phyloP scores from a whole-genome alignment of 306 rosid species.

The Acmispon strigosus region DNA sequence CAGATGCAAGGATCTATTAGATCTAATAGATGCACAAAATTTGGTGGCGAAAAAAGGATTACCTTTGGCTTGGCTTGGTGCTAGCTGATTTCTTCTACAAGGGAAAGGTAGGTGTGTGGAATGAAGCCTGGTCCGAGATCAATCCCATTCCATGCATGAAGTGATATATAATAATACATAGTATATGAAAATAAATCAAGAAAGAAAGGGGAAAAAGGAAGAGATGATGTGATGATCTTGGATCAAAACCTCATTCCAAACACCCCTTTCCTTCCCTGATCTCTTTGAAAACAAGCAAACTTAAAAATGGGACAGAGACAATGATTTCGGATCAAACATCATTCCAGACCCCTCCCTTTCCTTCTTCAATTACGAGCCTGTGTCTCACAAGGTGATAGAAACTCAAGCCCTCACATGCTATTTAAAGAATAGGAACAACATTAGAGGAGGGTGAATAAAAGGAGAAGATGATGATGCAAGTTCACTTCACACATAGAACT shows the following conservation, averaged over 20 bases:
- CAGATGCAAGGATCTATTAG: background rate
- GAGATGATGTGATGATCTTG: constrained; percentile 31
- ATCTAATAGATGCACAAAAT: background rate
- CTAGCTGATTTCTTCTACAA: background rate
- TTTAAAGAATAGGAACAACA: no score
- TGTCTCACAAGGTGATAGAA: no score
- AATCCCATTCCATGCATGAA: constrained; percentile 8
- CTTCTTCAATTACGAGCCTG: background rate
- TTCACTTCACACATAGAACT: background rate
- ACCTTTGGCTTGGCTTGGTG: constrained; percentile 13
- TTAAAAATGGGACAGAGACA: background rate
- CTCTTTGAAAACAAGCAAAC: constrained; percentile 5
- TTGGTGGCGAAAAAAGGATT: background rate
- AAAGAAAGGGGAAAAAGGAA: background rate
- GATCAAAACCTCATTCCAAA: constrained; percentile 22
- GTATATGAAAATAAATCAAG: background rate
- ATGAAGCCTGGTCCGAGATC: constrained; percentile 97
- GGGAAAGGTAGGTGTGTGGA: constrained; percentile 63
- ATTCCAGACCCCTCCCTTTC: constrained; percentile 51
- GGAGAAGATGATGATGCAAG: background rate
- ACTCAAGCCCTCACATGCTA: no score
- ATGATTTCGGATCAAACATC: constrained; percentile 64
- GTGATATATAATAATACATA: background rate
- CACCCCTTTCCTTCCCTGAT: background rate
- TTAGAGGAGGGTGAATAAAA: no score